These are phyloP conservation scores for Nephelium lappaceum DNA, from an alignment of 345 rosid genomes.

Conservation along the genomic window DNA sequence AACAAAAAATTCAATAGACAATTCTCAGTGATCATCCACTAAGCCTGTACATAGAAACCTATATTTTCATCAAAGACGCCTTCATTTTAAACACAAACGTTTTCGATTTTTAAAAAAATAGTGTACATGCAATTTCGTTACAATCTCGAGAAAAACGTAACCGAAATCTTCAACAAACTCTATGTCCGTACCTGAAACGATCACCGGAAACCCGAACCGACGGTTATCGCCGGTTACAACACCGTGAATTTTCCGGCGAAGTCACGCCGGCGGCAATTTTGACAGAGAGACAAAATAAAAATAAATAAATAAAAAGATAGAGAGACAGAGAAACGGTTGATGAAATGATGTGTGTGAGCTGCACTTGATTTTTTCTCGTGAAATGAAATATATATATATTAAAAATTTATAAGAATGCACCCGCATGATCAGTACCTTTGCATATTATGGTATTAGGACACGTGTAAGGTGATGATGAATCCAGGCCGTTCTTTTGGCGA, in stretches of 20 bases:
- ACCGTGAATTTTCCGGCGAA: slow-evolving; percentile 24
- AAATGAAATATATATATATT: slow-evolving; percentile 1
- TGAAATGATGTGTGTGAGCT: slow-evolving; percentile 37
- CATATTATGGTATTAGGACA: slow-evolving; percentile 34
- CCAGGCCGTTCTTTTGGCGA: slow-evolving; percentile 29
- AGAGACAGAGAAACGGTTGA: background rate
- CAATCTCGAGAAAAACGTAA: background rate
- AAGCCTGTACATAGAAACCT: background rate
- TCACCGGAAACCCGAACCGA: slow-evolving; percentile 27
- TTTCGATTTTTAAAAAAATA: background rate
- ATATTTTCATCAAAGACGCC: background rate
- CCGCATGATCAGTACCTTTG: slow-evolving; percentile 34
- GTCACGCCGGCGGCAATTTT: slow-evolving; percentile 5
- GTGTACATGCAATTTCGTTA: slow-evolving; percentile 3
- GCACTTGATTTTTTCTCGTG: slow-evolving; percentile 42
- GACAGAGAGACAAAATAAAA: background rate
- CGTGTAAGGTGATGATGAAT: slow-evolving; percentile 32
- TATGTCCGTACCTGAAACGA: slow-evolving; percentile 27
- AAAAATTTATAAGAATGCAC: slow-evolving; percentile 18
- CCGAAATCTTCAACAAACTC: background rate
- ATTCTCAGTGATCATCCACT: background rate
- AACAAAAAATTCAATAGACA: background rate
- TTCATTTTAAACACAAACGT: background rate
- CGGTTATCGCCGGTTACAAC: slow-evolving; percentile 17
- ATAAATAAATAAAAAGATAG: background rate